Evolutionary conservation across 306 rosid genomes (phyloP), one percentile per base, ranked within the genome.

Genomic region (Lupinus albus): DNA sequence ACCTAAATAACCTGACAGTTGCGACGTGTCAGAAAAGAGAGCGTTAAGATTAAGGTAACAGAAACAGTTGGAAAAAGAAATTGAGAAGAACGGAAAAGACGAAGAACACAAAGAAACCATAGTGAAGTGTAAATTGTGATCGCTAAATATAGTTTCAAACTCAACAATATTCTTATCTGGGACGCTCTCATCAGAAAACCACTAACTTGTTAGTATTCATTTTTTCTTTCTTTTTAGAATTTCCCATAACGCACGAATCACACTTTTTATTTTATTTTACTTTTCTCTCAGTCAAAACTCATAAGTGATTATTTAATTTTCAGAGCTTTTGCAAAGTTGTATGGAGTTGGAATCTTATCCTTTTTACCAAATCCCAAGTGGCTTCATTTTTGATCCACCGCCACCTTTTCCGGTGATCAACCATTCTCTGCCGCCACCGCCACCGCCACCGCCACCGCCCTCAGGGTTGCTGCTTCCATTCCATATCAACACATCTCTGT

Each of bases 291-390:
- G 41, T 36, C 12, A 1, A 12, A 6, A 42, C 13, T 36, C 2
- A 25, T 6, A 7, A 7, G 9, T 0, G 17, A 18, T 32, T 78
- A 61, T 68, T 78, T 78, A n/a, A n/a, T 60, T 7, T n/a, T 50
- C 38, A 17, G 42, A 68, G 67, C 10, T 70, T 41, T 13, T 20
- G 49, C 20, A 15, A 33, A 46, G 17, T 64, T 77, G 78, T 58
- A 69, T 81, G 80, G 82, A 71, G 70, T 58, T 81, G 53, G 78
- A 75, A 74, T 0, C 4, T 25, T 25, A 1, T 4, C 30, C 30
- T 25, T 44, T 21, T 68, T 13, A 14, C 32, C 68, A 70, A 4
- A 33, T 41, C 15, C 70, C 8, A 59, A 73, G 49, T 25, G 77
- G 70, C 71, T 53, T 69, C 68, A 47, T 81, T 69, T 69, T 50